Percentiles rank a stretch among this genome's conserved stretches.
These are phyloP conservation scores for Calonectria naviculata DNA, from an alignment of 2,329 filamentous ascomycete genomes.

Conservation along the genomic window DNA sequence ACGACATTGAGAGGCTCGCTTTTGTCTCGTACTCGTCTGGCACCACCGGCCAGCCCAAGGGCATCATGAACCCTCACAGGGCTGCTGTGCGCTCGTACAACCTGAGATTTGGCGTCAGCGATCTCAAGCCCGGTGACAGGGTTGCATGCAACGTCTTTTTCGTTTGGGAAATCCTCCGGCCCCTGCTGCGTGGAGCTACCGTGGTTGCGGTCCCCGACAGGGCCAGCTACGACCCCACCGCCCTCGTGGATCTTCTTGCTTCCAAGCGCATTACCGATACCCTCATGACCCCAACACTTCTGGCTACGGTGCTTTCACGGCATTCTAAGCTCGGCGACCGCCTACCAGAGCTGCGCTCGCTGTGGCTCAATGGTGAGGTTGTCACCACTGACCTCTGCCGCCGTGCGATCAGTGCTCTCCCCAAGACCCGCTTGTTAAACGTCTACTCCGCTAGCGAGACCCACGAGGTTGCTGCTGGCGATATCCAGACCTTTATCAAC, in stretches of 20 bases:
- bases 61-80: slow-evolving; percentile 82
- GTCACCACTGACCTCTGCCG: slow-evolving; percentile 82
- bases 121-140: slow-evolving; percentile 77
- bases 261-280: slow-evolving; percentile 79
- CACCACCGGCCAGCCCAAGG: slow-evolving; percentile 83
- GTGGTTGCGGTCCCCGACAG: slow-evolving; percentile 81
- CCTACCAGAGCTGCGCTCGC: slow-evolving; percentile 73
- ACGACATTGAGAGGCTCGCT: slow-evolving; percentile 78
- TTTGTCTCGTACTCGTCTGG: slow-evolving; percentile 88
- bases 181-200: slow-evolving; percentile 79
- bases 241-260: slow-evolving; percentile 77
- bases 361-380: slow-evolving; percentile 88
- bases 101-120: slow-evolving; percentile 75
- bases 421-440: slow-evolving; percentile 77
- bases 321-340: slow-evolving; percentile 73
- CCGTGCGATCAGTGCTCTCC: slow-evolving; percentile 74
- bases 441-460: slow-evolving; percentile 88
- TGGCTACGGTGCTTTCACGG: slow-evolving; percentile 78
- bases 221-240: slow-evolving; percentile 80
- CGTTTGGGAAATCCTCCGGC: slow-evolving; percentile 85
- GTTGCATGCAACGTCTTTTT: slow-evolving; percentile 93
- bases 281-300: slow-evolving; percentile 83
- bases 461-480: slow-evolving; percentile 82
- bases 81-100: slow-evolving; percentile 81
- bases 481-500: slow-evolving; percentile 75